Percentiles rank a stretch among this genome's conserved stretches.
Evolutionary conservation across 129 eudicot species (phyloP).

Genomic region (Saposhnikovia divaricata): DNA sequence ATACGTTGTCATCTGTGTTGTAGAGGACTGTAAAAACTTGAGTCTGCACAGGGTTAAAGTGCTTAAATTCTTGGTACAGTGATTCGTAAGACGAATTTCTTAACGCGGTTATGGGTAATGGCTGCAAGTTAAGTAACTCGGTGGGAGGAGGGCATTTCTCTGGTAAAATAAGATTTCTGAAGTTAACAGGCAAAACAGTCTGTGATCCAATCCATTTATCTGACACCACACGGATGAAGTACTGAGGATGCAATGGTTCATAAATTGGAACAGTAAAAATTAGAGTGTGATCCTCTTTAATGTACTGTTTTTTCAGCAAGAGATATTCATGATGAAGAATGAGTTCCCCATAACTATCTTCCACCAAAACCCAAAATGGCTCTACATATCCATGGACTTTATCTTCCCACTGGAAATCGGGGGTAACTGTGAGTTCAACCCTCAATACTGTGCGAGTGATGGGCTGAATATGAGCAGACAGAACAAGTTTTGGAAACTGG

Average conservation of each 20-base stretch:
- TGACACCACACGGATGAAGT: constrained; percentile 78
- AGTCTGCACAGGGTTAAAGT: constrained; percentile 90
- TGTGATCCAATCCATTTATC: constrained; percentile 88
- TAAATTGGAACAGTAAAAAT: constrained; percentile 78
- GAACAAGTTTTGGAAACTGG: constrained; percentile 81
- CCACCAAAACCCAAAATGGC: constrained; percentile 94
- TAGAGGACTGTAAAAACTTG: constrained; percentile 87
- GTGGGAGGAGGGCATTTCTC: constrained; percentile 98
- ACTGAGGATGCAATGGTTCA: constrained; percentile 92
- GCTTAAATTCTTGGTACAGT: constrained; percentile 77
- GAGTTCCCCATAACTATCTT: constrained; percentile 77
- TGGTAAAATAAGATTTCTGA: constrained; percentile 75
- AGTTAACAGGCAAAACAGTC: constrained; percentile 78
- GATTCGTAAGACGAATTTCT: constrained; percentile 81
- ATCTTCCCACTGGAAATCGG: constrained; percentile 96
- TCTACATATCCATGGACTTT: constrained; percentile 84
- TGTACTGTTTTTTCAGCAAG: constrained; percentile 77
- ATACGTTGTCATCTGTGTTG: constrained; percentile 83
- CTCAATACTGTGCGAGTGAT: constrained; percentile 74
- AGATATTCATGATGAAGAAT: constrained; percentile 91
- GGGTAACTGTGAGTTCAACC: constrained; percentile 85
- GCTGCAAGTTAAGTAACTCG: constrained; percentile 85
- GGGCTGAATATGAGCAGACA: constrained; percentile 89
- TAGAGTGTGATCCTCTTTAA: constrained; percentile 76
- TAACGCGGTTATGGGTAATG: constrained; percentile 82